Percentiles rank a stretch among this genome's conserved stretches.
Conservation (phyloP, 495 filamentous ascomycete genomes). For the Penicillium arizonense region DNA sequence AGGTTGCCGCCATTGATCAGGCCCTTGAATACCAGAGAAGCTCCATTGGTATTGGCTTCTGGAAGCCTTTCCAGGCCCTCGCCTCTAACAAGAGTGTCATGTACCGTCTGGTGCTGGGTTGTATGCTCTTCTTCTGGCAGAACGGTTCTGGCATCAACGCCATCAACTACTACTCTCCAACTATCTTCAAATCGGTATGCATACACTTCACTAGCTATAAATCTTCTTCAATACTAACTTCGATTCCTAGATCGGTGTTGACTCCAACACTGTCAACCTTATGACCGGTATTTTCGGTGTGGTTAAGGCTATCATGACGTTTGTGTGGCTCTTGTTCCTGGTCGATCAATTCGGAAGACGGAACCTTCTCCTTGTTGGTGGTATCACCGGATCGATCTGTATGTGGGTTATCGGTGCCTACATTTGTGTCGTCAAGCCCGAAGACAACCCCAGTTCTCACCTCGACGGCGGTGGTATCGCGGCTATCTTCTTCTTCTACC, state of each 20-base stretch:
- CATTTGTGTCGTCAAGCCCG: slow-evolving; percentile 61
- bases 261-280: slow-evolving; percentile 33
- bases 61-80: slow-evolving; percentile 63
- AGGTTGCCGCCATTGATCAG: slow-evolving; percentile 59
- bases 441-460: slow-evolving; percentile 32
- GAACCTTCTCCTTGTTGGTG: slow-evolving; percentile 67
- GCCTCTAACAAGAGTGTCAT: slow-evolving; percentile 42
- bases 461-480: slow-evolving; percentile 59
- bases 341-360: slow-evolving; percentile 69
- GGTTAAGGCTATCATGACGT: slow-evolving; percentile 55
- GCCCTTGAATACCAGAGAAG: slow-evolving; percentile 55
- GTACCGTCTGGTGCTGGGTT: slow-evolving; percentile 66
- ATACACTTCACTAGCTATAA: not conserved
- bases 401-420: slow-evolving; percentile 72
- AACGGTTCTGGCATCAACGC: slow-evolving; percentile 67
- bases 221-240: not conserved
- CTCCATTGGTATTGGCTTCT: slow-evolving; percentile 61
- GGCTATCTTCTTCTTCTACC: slow-evolving; percentile 74
- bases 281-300: slow-evolving; percentile 53
- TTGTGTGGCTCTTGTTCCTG: slow-evolving; percentile 64
- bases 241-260: slow-evolving; percentile 46
- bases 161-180: slow-evolving; percentile 65
- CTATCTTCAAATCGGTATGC: slow-evolving; percentile 49
- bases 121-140: slow-evolving; percentile 66
- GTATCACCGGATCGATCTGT: slow-evolving; percentile 62